These are phyloP conservation scores for Ambrosiella beaveri DNA, from an alignment of 2,329 filamentous ascomycete genomes.

Conservation along the genomic window DNA sequence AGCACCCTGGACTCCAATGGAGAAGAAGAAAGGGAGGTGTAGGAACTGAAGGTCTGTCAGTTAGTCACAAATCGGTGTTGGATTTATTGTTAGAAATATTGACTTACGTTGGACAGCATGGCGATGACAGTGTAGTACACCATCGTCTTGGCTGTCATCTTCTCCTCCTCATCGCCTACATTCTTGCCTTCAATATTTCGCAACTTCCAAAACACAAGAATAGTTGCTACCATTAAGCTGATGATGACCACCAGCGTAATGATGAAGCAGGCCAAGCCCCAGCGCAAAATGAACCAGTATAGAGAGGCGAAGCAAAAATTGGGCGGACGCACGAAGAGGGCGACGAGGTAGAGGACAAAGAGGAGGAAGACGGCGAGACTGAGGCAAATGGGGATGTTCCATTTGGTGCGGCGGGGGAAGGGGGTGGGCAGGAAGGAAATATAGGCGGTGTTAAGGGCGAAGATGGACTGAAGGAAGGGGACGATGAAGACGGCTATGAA, in stretches of 20 bases:
- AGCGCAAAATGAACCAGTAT: slow-evolving; percentile 48
- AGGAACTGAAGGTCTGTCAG: slow-evolving; percentile 26
- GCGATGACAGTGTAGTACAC: slow-evolving; percentile 47
- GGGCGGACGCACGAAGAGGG: slow-evolving; percentile 34
- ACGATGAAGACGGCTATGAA: slow-evolving; percentile 43
- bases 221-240: slow-evolving; percentile 31
- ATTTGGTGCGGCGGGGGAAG: slow-evolving; percentile 42
- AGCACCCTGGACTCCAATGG: slow-evolving; percentile 29
- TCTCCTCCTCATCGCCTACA: slow-evolving; percentile 39
- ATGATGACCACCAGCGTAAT: slow-evolving; percentile 34
- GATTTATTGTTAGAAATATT: background rate
- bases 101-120: slow-evolving; percentile 38
- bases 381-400: slow-evolving; percentile 39
- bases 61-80: background rate
- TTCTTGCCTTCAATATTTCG: slow-evolving; percentile 20
- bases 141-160: slow-evolving; percentile 50
- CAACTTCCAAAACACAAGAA: slow-evolving; percentile 39
- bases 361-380: slow-evolving; percentile 31
- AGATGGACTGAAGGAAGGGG: slow-evolving; percentile 47
- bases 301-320: slow-evolving; percentile 50
- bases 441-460: slow-evolving; percentile 42
- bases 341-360: slow-evolving; percentile 40
- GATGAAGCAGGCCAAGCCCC: slow-evolving; percentile 38
- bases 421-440: slow-evolving; percentile 36
- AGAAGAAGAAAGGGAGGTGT: slow-evolving; percentile 46